phyloP scores from a whole-genome alignment of 2,329 filamentous ascomycete genomes.

The Ambrosiella beaveri region DNA sequence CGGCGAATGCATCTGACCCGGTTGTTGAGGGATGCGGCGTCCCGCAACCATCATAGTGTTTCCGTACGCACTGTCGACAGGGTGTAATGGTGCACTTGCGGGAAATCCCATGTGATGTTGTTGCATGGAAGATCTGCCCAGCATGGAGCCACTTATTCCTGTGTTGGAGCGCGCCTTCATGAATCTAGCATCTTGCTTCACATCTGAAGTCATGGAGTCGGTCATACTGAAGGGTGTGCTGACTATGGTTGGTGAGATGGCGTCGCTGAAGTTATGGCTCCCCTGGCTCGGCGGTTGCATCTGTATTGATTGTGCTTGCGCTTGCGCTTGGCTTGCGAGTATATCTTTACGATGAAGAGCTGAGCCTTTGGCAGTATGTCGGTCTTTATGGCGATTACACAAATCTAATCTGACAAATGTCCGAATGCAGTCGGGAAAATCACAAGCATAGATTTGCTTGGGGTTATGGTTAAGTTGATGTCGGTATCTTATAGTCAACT shows the following conservation, averaged over 20 bases:
- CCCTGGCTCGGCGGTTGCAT: neutral
- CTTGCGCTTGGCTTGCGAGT: slow-evolving; percentile 20
- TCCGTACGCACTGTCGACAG: slow-evolving; percentile 10
- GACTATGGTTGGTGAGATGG: neutral
- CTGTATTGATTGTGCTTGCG: slow-evolving; percentile 1
- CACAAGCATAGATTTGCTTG: slow-evolving; percentile 87
- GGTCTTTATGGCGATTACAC: slow-evolving; percentile 67
- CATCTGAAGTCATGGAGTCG: slow-evolving; percentile 27
- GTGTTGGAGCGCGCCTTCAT: slow-evolving; percentile 12
- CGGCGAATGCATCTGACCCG: slow-evolving; percentile 2
- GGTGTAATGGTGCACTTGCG: slow-evolving; percentile 9
- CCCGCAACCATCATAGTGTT: slow-evolving; percentile 1
- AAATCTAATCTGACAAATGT: slow-evolving; percentile 89
- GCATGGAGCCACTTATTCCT: neutral
- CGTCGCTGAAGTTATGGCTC: neutral
- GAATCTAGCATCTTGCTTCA: slow-evolving; percentile 26
- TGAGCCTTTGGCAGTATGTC: slow-evolving; percentile 64
- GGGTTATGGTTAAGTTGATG: slow-evolving; percentile 93
- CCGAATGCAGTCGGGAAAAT: slow-evolving; percentile 76
- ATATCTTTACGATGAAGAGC: slow-evolving; percentile 55
- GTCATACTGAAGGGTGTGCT: slow-evolving; percentile 16
- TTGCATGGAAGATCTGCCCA: neutral
- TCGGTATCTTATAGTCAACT: slow-evolving; percentile 39
- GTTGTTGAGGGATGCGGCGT: slow-evolving; percentile 3
- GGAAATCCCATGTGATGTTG: slow-evolving; percentile 15